Conservation (phyloP, 345 rosid species). For the Durio zibethinus region DNA sequence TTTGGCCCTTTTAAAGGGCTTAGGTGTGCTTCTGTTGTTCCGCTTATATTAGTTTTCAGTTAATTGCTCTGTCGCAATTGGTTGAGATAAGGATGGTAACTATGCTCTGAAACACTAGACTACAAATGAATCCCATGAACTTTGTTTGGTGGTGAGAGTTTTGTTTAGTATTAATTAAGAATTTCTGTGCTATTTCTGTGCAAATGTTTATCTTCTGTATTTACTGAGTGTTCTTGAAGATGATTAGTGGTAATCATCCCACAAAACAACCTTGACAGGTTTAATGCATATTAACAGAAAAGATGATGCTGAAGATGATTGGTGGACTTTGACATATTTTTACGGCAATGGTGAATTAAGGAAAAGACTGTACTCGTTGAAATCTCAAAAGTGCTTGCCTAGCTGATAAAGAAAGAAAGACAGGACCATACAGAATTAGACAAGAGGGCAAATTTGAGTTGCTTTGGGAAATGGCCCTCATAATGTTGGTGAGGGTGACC, state of each 20-base stretch:
- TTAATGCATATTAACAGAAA: background rate
- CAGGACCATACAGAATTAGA: background rate
- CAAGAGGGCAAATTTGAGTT: background rate
- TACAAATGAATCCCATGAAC: background rate
- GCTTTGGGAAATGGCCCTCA: background rate
- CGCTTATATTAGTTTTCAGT: background rate
- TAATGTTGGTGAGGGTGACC: background rate
- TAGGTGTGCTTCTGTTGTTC: background rate
- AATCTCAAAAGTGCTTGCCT: background rate
- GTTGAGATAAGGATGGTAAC: background rate
- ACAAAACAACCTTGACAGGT: background rate
- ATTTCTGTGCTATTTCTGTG: background rate
- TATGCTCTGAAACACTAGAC: background rate
- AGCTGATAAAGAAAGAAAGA: background rate
- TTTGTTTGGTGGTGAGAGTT: background rate
- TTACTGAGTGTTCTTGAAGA: background rate
- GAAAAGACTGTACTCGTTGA: background rate
- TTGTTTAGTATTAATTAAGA: background rate
- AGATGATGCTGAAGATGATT: background rate
- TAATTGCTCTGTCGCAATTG: background rate
- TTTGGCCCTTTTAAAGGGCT: background rate
- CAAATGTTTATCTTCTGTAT: background rate
- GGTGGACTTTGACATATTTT: background rate
- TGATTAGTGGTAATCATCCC: background rate
- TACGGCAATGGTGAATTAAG: background rate